Evolutionary conservation across 1,284 basidiomycete species (phyloP), one percentile per base, ranked within the genome.

Genomic region (Heliocybe sulcata): DNA sequence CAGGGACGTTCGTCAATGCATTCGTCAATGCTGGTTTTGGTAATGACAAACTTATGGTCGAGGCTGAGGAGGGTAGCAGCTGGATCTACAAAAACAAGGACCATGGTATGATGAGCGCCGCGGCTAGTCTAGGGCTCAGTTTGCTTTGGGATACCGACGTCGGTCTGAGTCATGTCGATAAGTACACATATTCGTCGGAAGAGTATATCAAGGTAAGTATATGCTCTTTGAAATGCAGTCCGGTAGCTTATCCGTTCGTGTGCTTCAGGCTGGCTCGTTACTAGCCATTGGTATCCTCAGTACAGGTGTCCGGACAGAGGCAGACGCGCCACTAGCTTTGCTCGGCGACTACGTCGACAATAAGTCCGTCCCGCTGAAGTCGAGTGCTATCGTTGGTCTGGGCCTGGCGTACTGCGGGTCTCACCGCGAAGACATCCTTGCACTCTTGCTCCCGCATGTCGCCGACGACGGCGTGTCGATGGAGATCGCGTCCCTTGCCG

Each of bases 1-100:
- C 97, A 1, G 91, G 94, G 8, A 97, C 95, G 1, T 99, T 99
- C 63, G 97, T 99, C 59, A 99, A 99, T 66, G 97, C 94, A 1
- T 99, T 99, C 61, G 97, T 98, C 56, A 99, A 99, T 65, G 96
- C 95, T 38, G 97, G 97, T 0, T 99, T 97, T 66, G 95, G 95
- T 19, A 99, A 99, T 68, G 97, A 99, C 69, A 98, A 97, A 70
- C 82, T 99, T 56, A 95, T 99, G 89, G 94, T 96, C 3, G 88
- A 90, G 64, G 95, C 95, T 0, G 90, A 94, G 56, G 95, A 98
- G 66, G 96, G 96, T 22, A 91, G 87, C 70, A 95, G 92, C 63
- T 99, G 95, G 92, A 94, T 99, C 60, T 99, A 99, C 80, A 98
- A 98, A 82, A 98, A 98, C 77, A 98, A 98, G 74, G 96, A 98